Conservation (phyloP, 768 basidiomycete species). For the Wakefieldia striispora region DNA sequence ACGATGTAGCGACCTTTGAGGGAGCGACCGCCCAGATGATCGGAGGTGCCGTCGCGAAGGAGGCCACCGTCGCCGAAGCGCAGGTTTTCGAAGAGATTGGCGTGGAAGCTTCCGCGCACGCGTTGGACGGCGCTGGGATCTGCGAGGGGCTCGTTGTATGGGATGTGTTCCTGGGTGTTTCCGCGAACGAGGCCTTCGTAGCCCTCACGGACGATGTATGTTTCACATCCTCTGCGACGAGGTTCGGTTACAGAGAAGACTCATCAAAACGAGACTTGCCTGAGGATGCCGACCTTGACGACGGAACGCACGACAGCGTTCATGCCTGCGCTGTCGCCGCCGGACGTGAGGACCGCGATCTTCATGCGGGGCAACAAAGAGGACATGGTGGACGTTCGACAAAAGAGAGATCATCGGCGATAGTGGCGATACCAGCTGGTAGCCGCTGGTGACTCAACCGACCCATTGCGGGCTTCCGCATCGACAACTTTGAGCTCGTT, state of each 20-base stretch:
- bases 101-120: slow-evolving; percentile 22
- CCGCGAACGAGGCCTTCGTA: slow-evolving; percentile 97
- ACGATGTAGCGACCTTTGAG: slow-evolving; percentile 93
- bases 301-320: slow-evolving; percentile 93
- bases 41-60: slow-evolving; percentile 78
- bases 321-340: slow-evolving; percentile 98
- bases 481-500: too few species aligned
- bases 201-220: slow-evolving; percentile 95
- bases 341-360: slow-evolving; percentile 91
- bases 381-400: not conserved
- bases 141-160: slow-evolving; percentile 30
- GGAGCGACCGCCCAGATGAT: slow-evolving; percentile 60
- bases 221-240: slow-evolving; percentile 74
- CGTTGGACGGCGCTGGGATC: slow-evolving; percentile 18
- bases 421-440: not conserved
- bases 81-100: slow-evolving; percentile 62
- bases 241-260: not conserved
- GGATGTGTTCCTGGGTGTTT: slow-evolving; percentile 41
- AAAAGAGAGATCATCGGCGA: not conserved
- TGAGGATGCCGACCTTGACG: slow-evolving; percentile 88
- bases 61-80: slow-evolving; percentile 81
- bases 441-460: too few species aligned
- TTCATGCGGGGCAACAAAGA: slow-evolving; percentile 50
- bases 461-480: too few species aligned
- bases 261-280: slow-evolving; percentile 46